These are phyloP conservation scores for Rubus parviflorus DNA, from an alignment of 306 rosid genomes.

Conservation along the genomic window DNA sequence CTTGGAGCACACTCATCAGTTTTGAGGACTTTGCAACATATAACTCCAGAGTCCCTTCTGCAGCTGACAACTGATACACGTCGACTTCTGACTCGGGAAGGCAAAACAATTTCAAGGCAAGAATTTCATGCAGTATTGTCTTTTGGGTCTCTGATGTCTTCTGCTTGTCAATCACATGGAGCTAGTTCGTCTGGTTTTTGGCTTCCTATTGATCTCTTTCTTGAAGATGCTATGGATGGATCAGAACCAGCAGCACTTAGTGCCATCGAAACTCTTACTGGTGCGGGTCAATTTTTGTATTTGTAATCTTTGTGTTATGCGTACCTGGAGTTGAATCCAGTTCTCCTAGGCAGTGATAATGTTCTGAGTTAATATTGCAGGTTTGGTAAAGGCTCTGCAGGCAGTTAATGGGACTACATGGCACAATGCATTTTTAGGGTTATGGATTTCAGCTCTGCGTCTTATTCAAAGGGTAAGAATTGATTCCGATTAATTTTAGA, in stretches of 20 bases:
- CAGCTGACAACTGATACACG: constrained; percentile 53
- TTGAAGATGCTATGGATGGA: constrained; percentile 88
- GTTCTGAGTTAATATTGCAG: constrained; percentile 51
- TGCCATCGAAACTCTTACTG: constrained; percentile 69
- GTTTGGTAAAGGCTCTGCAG: constrained; percentile 74
- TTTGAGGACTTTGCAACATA: constrained; percentile 58
- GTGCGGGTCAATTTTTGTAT: constrained; percentile 39
- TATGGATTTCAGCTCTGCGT: constrained; percentile 88
- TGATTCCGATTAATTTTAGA: constrained; percentile 14
- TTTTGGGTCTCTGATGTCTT: constrained; percentile 49
- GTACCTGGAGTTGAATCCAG: neutral
- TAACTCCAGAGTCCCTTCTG: constrained; percentile 55
- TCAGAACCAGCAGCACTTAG: constrained; percentile 56
- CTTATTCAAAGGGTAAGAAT: constrained; percentile 87
- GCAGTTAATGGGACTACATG: constrained; percentile 69
- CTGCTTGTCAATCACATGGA: constrained; percentile 56
- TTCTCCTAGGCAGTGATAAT: constrained; percentile 23
- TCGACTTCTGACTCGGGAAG: constrained; percentile 39
- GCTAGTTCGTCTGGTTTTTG: constrained; percentile 66
- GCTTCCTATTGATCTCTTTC: constrained; percentile 89
- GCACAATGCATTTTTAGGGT: constrained; percentile 79
- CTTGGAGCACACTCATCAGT: constrained; percentile 63
- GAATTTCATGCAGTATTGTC: constrained; percentile 53
- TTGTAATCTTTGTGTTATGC: neutral
- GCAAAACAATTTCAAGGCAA: constrained; percentile 47